These are phyloP conservation scores for Botrytis hyacinthi DNA, from an alignment of 2,329 filamentous ascomycete species.

Conservation along the genomic window DNA sequence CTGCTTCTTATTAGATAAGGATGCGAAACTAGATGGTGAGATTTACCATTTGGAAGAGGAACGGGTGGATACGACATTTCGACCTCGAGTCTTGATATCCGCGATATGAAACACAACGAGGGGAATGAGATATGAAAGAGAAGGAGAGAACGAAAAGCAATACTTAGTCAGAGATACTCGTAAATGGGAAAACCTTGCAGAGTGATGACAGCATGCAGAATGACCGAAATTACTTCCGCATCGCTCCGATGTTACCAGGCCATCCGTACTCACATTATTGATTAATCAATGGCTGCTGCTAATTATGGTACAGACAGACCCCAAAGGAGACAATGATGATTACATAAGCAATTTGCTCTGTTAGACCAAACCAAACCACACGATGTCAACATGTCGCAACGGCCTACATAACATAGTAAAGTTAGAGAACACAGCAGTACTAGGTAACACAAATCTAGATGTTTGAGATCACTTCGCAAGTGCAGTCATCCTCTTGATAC, in stretches of 20 bases:
- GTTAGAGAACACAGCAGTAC: background rate
- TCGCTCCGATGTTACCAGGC: background rate
- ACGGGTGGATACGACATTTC: constrained; percentile 16
- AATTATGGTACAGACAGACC: background rate
- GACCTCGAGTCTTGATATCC: background rate
- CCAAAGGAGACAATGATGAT: background rate
- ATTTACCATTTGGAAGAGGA: constrained; percentile 16
- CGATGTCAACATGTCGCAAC: background rate
- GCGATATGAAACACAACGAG: background rate
- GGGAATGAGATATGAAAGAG: background rate
- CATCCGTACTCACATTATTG: background rate
- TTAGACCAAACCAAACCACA: background rate
- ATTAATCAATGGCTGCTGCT: background rate
- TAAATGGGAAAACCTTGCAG: background rate
- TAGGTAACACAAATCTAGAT: background rate
- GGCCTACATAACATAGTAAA: background rate
- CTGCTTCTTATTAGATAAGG: background rate
- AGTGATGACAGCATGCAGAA: background rate
- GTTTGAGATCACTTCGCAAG: background rate
- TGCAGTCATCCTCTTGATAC: background rate
- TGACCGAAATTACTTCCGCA: background rate
- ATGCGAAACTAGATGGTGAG: background rate
- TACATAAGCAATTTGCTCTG: background rate
- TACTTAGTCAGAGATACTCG: background rate
- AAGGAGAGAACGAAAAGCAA: background rate